phyloP scores from a whole-genome alignment of 2,329 filamentous ascomycete genomes.

The Monosporascus sp. region DNA sequence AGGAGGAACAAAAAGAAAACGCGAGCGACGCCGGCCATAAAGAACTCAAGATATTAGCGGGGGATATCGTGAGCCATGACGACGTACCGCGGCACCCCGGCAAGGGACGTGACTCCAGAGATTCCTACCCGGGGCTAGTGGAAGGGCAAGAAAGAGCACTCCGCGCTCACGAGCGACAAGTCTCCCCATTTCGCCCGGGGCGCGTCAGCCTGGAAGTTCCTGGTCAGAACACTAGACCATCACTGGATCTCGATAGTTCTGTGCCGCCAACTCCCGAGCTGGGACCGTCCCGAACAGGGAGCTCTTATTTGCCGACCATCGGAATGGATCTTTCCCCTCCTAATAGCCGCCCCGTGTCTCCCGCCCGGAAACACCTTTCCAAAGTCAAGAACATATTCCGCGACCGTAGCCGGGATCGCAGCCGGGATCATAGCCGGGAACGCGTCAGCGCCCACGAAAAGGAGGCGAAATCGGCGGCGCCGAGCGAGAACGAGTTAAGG shows the following conservation, averaged over 20 bases:
- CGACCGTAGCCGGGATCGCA: constrained; percentile 45
- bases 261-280: constrained; percentile 48
- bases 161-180: constrained; percentile 13
- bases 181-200: constrained; percentile 27
- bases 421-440: constrained; percentile 43
- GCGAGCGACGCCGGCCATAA: constrained; percentile 26
- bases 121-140: constrained; percentile 15
- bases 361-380: constrained; percentile 52
- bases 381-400: constrained; percentile 53
- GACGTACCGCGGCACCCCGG: constrained; percentile 7
- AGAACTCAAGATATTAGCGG: constrained; percentile 27
- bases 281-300: constrained; percentile 37
- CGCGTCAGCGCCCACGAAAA: constrained; percentile 26
- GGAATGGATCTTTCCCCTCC: constrained; percentile 59
- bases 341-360: constrained; percentile 59
- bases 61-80: constrained; percentile 26
- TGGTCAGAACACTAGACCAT: constrained; percentile 29
- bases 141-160: constrained; percentile 12
- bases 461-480: constrained; percentile 1
- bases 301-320: constrained; percentile 51
- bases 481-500: constrained; percentile 29
- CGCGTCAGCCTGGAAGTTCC: constrained; percentile 47
- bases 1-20: constrained; percentile 33
- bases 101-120: constrained; percentile 9
- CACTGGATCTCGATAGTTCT: constrained; percentile 41